phyloP scores from a whole-genome alignment of 208 protist genomes.

The Trichomonas tenax region DNA sequence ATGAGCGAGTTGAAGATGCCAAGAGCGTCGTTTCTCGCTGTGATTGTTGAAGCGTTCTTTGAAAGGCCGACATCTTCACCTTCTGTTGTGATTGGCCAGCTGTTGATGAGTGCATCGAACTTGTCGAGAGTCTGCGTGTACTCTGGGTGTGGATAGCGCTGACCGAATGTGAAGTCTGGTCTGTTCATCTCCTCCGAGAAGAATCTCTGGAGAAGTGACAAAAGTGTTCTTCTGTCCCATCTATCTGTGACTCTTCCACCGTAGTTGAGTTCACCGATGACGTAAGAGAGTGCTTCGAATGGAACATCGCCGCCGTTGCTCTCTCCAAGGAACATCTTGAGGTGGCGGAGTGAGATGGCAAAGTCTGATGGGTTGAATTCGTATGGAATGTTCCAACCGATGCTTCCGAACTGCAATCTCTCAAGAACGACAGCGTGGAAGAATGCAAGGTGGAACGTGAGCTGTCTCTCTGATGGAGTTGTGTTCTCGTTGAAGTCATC shows the following conservation, averaged over 20 bases:
- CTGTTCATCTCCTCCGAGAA: not conserved
- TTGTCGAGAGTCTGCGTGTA: not conserved
- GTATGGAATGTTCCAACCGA: conserved; percentile 88
- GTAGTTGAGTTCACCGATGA: conserved; percentile 98
- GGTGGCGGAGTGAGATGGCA: conserved; percentile 76
- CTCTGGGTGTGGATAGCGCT: not conserved
- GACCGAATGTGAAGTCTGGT: not conserved
- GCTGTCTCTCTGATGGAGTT: conserved; percentile 82
- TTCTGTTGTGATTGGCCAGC: not conserved
- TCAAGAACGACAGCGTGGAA: conserved; percentile 93
- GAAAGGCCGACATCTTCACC: not conserved
- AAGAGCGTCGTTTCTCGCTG: not conserved
- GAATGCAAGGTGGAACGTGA: conserved; percentile 89
- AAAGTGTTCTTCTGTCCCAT: conserved; percentile 83
- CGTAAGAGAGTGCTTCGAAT: conserved; percentile 92
- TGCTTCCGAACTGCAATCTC: conserved; percentile 85
- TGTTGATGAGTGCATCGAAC: not conserved
- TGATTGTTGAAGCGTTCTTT: conserved; percentile 8
- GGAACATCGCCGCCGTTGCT: conserved; percentile 45
- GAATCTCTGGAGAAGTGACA: conserved; percentile 63
- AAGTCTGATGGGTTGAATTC: conserved; percentile 90
- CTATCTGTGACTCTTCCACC: conserved; percentile 95
- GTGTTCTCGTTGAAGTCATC: conserved; percentile 76
- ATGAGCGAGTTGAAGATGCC: not conserved
- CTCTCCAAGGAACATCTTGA: conserved; percentile 87